Evolutionary conservation across 129 eudicot genomes (phyloP).

Genomic region (Escallonia rubra): DNA sequence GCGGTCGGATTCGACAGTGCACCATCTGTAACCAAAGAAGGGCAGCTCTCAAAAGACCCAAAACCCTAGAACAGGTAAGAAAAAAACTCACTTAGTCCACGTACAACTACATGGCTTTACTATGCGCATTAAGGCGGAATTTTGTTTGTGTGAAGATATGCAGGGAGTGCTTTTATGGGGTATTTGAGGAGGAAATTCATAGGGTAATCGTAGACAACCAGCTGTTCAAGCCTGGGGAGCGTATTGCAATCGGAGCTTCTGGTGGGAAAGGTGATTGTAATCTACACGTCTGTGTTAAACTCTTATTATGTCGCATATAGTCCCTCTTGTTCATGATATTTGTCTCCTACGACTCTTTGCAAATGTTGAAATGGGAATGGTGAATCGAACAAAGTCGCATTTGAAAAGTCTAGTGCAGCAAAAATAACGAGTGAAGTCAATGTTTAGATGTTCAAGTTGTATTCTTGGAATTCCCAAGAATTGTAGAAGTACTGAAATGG

Average conservation of each 20-base stretch:
- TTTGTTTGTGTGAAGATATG: conserved; percentile 49
- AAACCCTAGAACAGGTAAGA: conserved; percentile 80
- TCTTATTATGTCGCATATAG: too few species aligned
- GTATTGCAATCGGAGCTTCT: conserved; percentile 94
- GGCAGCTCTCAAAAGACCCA: conserved; percentile 85
- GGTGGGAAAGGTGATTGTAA: conserved; percentile 79
- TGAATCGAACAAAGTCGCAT: too few species aligned
- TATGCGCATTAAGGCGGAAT: neutral
- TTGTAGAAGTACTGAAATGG: too few species aligned
- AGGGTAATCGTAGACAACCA: conserved; percentile 60
- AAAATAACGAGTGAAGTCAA: too few species aligned
- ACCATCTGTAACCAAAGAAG: conserved; percentile 50
- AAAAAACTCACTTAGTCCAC: neutral
- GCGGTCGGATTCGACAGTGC: conserved; percentile 34
- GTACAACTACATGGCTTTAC: neutral
- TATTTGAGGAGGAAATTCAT: conserved; percentile 89
- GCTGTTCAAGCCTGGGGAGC: conserved; percentile 79
- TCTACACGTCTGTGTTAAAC: too few species aligned
- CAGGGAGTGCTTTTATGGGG: conserved; percentile 86
- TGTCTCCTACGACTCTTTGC: too few species aligned
- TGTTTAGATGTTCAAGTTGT: too few species aligned
- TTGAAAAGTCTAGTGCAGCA: too few species aligned
- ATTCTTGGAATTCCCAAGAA: too few species aligned
- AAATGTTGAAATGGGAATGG: too few species aligned
- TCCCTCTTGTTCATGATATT: too few species aligned